phyloP scores from a whole-genome alignment of 768 basidiomycete species.

The Lactifluus piperatus region DNA sequence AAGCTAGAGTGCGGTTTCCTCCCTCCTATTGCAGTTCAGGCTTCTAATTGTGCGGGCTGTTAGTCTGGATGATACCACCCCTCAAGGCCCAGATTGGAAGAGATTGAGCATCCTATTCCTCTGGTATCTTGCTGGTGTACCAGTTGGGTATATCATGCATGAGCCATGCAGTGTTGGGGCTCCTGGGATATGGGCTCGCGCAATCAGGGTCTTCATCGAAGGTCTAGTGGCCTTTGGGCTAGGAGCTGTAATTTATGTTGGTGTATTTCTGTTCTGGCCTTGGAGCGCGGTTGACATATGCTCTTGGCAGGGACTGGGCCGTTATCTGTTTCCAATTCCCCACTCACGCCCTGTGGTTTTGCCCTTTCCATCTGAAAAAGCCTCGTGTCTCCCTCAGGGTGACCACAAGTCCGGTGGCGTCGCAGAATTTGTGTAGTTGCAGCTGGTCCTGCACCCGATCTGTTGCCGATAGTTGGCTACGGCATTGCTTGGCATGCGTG shows the following conservation, averaged over 20 bases:
- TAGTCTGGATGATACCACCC: not conserved
- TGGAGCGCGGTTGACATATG: not conserved
- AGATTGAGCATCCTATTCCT: not conserved
- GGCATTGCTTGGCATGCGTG: too few relatives aligned
- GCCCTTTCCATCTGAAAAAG: not conserved
- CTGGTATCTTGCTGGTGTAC: constrained; percentile 8
- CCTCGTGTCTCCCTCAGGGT: not conserved
- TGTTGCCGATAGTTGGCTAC: too few relatives aligned
- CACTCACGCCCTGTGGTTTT: not conserved
- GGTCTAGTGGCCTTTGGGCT: constrained; percentile 10
- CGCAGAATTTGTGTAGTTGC: not conserved
- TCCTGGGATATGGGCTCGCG: constrained; percentile 6
- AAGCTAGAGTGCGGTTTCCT: not conserved
- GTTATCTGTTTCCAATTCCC: not conserved
- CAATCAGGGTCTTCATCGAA: constrained; percentile 7
- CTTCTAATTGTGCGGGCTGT: not conserved
- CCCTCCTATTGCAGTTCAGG: not conserved
- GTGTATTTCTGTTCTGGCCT: not conserved
- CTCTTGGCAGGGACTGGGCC: constrained; percentile 1
- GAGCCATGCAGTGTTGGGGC: not conserved
- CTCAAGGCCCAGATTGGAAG: constrained; percentile 3
- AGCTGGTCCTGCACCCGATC: too few relatives aligned
- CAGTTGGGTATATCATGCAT: not conserved
- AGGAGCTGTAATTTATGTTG: not conserved
- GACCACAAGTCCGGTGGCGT: not conserved